Percentiles rank a stretch among this genome's conserved stretches.
Evolutionary conservation across 495 filamentous ascomycete species (phyloP).

Genomic region (Aspergillus leporis): DNA sequence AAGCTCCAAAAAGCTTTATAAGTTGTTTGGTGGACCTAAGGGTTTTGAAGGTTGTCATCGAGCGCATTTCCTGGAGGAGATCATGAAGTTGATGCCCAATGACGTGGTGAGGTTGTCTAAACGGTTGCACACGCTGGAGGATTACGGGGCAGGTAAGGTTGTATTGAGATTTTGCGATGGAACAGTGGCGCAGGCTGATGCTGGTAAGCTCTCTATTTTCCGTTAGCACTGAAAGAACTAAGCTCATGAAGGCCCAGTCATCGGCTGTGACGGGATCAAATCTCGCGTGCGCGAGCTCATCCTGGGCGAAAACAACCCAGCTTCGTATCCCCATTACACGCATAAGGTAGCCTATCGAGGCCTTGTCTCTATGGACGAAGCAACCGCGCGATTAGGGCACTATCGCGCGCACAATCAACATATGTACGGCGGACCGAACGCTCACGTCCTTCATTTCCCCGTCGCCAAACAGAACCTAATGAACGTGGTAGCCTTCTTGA

Average conservation of each 20-base stretch:
- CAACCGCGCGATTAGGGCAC: constrained; percentile 38
- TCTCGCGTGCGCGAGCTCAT: constrained; percentile 50
- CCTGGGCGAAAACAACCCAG: constrained; percentile 38
- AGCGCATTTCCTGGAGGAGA: constrained; percentile 57
- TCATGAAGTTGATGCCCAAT: constrained; percentile 53
- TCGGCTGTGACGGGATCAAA: constrained; percentile 62
- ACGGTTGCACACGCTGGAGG: constrained; percentile 28
- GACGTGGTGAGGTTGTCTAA: constrained; percentile 43
- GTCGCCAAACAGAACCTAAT: constrained; percentile 36
- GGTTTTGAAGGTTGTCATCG: constrained; percentile 52
- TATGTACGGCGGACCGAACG: constrained; percentile 46
- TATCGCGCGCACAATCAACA: constrained; percentile 40
- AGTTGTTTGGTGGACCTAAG: constrained; percentile 19
- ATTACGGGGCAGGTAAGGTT: constrained; percentile 30
- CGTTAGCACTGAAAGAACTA: neutral
- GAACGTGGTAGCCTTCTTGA: constrained; percentile 51
- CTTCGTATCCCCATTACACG: constrained; percentile 45
- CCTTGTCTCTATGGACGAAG: constrained; percentile 50
- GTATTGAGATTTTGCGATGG: constrained; percentile 57
- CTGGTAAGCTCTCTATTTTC: constrained; percentile 28
- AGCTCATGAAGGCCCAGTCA: constrained; percentile 13
- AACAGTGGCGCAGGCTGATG: constrained; percentile 49
- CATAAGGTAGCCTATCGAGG: constrained; percentile 56
- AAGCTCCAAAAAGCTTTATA: constrained; percentile 14
- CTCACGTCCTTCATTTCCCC: constrained; percentile 50